A percentile compares a stretch with the other conserved stretches of the same genome.
Conservation (phyloP, 2,329 filamentous ascomycete genomes). For the Fusarium nurragi region DNA sequence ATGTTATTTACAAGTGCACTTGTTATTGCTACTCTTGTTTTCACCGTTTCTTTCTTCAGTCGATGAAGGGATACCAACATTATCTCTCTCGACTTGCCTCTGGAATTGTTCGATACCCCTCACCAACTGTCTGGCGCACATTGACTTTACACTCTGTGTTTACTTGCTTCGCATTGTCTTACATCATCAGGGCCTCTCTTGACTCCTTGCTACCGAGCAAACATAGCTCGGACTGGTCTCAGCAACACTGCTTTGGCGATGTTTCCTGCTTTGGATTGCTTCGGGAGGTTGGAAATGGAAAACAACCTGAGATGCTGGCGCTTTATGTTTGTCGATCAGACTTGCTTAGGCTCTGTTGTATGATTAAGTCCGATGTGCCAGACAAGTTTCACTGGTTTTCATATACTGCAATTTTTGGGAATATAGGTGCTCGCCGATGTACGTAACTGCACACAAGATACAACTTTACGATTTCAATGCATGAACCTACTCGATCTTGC, state of each 20-base stretch:
- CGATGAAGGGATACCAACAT: slow-evolving; percentile 33
- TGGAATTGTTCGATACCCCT: slow-evolving; percentile 41
- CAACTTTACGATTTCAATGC: slow-evolving; percentile 34
- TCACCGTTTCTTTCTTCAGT: slow-evolving; percentile 33
- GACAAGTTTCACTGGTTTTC: slow-evolving; percentile 21
- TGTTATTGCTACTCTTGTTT: slow-evolving; percentile 21
- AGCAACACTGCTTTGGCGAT: slow-evolving; percentile 9
- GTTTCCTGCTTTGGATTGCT: slow-evolving; percentile 14
- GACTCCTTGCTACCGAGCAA: slow-evolving; percentile 6
- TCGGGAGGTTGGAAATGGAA: slow-evolving; percentile 8
- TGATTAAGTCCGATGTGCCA: slow-evolving; percentile 30
- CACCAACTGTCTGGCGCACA: slow-evolving; percentile 28
- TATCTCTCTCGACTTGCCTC: slow-evolving; percentile 15
- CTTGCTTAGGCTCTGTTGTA: slow-evolving; percentile 20
- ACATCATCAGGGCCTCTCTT: slow-evolving; percentile 15
- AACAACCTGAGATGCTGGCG: slow-evolving; percentile 13
- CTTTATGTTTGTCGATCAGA: slow-evolving; percentile 10
- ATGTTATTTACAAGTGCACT: slow-evolving; percentile 34
- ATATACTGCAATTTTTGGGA: slow-evolving; percentile 20
- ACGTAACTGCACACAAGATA: slow-evolving; percentile 28
- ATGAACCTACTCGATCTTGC: not conserved
- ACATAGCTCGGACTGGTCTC: slow-evolving; percentile 2
- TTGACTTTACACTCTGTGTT: slow-evolving; percentile 11
- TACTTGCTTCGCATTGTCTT: slow-evolving; percentile 22
- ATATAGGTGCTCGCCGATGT: slow-evolving; percentile 24